Evolutionary conservation across 2,329 filamentous ascomycete species (phyloP).

Genomic region (Canariomyces notabilis): DNA sequence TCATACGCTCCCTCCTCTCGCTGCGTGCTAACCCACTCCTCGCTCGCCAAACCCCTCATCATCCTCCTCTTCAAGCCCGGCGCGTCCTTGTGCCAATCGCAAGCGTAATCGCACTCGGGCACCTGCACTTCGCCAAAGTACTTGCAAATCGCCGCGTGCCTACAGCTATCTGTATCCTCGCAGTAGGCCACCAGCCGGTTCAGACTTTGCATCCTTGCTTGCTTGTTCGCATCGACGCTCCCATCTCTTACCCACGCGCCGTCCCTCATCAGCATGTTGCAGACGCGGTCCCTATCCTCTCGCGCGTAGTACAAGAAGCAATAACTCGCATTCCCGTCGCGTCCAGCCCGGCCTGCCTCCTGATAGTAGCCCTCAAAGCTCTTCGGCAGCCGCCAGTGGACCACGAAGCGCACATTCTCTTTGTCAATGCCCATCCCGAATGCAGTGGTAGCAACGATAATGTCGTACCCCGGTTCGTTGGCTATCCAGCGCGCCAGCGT

Average conservation of each 20-base stretch:
- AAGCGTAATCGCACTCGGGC: constrained; percentile 66
- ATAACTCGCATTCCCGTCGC: constrained; percentile 79
- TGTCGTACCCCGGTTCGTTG: constrained; percentile 72
- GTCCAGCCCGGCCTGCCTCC: constrained; percentile 85
- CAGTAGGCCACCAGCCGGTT: constrained; percentile 72
- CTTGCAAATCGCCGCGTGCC: constrained; percentile 67
- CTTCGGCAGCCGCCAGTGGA: constrained; percentile 91
- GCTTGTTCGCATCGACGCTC: constrained; percentile 30
- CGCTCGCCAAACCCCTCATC: constrained; percentile 49
- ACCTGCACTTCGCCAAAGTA: constrained; percentile 67
- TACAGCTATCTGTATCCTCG: constrained; percentile 67
- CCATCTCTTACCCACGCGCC: constrained; percentile 34
- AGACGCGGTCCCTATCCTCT: constrained; percentile 75
- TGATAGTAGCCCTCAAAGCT: constrained; percentile 96
- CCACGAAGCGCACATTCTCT: constrained; percentile 86
- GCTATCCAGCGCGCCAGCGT: constrained; percentile 67
- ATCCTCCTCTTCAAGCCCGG: constrained; percentile 54
- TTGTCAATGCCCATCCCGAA: constrained; percentile 99
- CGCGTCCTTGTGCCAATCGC: constrained; percentile 71
- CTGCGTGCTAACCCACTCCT: constrained; percentile 61
- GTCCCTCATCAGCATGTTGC: constrained; percentile 49
- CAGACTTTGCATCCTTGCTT: constrained; percentile 58
- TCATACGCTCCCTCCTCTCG: constrained; percentile 54
- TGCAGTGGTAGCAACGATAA: constrained; percentile 91
- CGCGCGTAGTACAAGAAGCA: constrained; percentile 90